phyloP scores from a whole-genome alignment of 2,329 filamentous ascomycete species.

The Fusarium sp. region DNA sequence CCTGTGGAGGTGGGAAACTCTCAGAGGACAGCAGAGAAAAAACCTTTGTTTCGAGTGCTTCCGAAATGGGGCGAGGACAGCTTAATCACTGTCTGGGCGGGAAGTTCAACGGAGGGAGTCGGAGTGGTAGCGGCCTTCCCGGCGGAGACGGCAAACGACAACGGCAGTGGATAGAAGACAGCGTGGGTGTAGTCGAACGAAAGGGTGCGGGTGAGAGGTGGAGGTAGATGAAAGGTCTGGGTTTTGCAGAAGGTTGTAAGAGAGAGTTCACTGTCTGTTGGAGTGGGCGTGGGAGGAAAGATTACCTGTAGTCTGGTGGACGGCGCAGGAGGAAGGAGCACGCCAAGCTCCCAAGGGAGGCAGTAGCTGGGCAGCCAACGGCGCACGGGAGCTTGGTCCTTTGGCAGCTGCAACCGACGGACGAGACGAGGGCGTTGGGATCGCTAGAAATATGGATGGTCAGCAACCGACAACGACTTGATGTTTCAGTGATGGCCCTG shows the following conservation, averaged over 20 bases:
- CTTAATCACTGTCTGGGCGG: slow-evolving; percentile 21
- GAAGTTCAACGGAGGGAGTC: slow-evolving; percentile 1
- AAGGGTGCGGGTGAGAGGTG: slow-evolving; percentile 17
- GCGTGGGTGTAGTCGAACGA: slow-evolving; percentile 3
- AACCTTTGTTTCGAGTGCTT: slow-evolving; percentile 32
- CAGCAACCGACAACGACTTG: background rate
- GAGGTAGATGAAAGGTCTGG: slow-evolving; percentile 9
- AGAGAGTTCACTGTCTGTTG: background rate
- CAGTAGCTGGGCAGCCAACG: background rate
- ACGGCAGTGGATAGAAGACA: slow-evolving; percentile 12
- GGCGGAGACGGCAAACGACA: slow-evolving; percentile 11
- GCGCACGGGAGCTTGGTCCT: background rate
- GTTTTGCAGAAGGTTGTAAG: background rate
- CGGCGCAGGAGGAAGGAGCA: slow-evolving; percentile 17
- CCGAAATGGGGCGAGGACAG: slow-evolving; percentile 28
- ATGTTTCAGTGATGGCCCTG: background rate
- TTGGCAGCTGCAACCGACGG: background rate
- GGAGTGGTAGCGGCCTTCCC: background rate
- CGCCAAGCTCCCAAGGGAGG: background rate
- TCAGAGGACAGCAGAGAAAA: slow-evolving; percentile 51
- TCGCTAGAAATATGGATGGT: background rate
- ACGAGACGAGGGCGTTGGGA: background rate
- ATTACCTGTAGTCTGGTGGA: background rate
- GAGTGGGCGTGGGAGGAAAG: background rate
- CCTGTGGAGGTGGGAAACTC: slow-evolving; percentile 45